Evolutionary conservation across 805 yeast species (phyloP).

Genomic region (Priceomyces fermenticarens): DNA sequence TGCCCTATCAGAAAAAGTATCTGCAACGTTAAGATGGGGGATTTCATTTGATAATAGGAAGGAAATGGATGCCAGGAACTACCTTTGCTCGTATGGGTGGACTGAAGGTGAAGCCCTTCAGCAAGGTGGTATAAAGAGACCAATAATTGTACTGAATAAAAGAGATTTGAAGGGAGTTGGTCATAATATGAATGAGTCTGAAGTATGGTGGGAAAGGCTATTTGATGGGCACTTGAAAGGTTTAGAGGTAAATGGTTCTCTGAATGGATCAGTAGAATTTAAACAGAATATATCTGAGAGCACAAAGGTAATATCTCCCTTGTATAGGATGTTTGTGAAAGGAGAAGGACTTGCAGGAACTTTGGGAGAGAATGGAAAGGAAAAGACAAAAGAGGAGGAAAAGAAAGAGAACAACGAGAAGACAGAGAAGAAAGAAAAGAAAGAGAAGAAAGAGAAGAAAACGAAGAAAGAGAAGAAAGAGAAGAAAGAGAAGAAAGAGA

Average conservation of each 20-base stretch:
- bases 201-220: constrained; percentile 95
- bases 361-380: constrained; percentile 33
- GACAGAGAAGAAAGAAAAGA: constrained; percentile 16
- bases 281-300: constrained; percentile 48
- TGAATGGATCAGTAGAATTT: constrained; percentile 44
- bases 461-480: constrained; percentile 12
- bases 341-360: constrained; percentile 88
- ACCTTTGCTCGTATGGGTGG: constrained; percentile 85
- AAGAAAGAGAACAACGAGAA: constrained; percentile 25
- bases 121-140: constrained; percentile 77
- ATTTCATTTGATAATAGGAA: not conserved
- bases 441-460: constrained; percentile 14
- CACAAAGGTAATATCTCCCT: constrained; percentile 58
- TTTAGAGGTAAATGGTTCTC: constrained; percentile 51
- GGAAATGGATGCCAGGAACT: constrained; percentile 70
- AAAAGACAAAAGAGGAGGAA: constrained; percentile 15
- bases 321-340: constrained; percentile 80
- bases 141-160: constrained; percentile 86
- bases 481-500: constrained; percentile 8
- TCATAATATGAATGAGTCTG: constrained; percentile 69
- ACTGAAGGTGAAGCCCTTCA: constrained; percentile 82
- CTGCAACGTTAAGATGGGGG: not conserved
- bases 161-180: constrained; percentile 91
- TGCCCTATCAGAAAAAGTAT: too few relatives aligned
- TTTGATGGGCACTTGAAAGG: constrained; percentile 90